phyloP scores from a whole-genome alignment of 1,284 basidiomycete species.

The Cryptococcus sp. region DNA sequence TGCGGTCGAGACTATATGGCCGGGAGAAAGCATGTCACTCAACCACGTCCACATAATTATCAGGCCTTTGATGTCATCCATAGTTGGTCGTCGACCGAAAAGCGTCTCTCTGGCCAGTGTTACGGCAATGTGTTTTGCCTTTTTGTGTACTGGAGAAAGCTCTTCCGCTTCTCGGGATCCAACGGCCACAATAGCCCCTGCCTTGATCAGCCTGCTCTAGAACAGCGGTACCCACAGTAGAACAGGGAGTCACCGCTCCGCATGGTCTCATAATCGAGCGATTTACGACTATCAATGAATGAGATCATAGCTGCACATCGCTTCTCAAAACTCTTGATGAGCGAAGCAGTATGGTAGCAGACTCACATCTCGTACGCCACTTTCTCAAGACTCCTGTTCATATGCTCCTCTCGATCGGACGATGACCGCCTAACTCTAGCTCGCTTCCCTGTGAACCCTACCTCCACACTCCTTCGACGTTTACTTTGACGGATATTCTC shows the following conservation, averaged over 20 bases:
- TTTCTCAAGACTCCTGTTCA: slow-evolving; percentile 1
- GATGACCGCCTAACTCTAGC: background rate
- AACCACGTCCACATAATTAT: slow-evolving; percentile 13
- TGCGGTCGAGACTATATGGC: slow-evolving; percentile 7
- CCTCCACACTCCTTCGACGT: background rate
- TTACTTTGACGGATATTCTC: slow-evolving; percentile 1
- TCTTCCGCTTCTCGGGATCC: slow-evolving; percentile 11
- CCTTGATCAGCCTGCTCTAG: background rate
- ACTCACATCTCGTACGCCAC: slow-evolving; percentile 9
- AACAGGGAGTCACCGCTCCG: background rate
- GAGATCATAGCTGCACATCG: slow-evolving; percentile 4
- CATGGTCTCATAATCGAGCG: background rate
- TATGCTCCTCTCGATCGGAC: background rate
- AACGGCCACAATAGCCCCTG: slow-evolving; percentile 10
- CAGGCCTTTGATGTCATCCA: slow-evolving; percentile 8
- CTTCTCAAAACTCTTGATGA: background rate
- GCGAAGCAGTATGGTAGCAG: background rate
- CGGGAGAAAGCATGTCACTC: slow-evolving; percentile 4
- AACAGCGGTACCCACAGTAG: slow-evolving; percentile 3
- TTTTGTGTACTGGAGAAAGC: background rate
- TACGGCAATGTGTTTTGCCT: slow-evolving; percentile 1
- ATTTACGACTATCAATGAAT: slow-evolving; percentile 2
- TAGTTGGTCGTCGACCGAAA: slow-evolving; percentile 7
- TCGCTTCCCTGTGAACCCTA: background rate
- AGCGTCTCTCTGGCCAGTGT: slow-evolving; percentile 2